Conservation (phyloP, 2,329 filamentous ascomycete species). For the Didymella pomorum region DNA sequence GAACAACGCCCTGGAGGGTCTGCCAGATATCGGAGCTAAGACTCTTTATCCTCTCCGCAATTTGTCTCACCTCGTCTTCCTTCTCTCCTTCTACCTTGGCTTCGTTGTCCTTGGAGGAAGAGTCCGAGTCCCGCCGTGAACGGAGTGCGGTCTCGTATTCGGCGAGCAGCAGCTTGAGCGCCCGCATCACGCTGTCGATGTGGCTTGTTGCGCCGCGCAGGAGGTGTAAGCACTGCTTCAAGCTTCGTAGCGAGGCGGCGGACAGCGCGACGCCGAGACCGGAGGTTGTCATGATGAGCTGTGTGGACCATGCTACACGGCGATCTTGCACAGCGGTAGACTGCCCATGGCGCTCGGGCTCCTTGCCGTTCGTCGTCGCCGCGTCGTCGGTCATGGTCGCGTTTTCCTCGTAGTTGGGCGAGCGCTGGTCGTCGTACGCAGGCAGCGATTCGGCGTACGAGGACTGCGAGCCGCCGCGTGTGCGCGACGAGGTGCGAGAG, state of each 20-base stretch:
- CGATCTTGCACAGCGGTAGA: constrained; percentile 42
- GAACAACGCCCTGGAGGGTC: constrained; percentile 77
- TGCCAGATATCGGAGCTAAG: constrained; percentile 59
- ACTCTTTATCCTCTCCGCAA: constrained; percentile 79
- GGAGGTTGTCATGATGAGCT: constrained; percentile 88
- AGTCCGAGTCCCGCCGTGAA: constrained; percentile 36
- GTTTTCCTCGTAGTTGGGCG: constrained; percentile 76
- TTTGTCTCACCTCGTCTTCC: constrained; percentile 61
- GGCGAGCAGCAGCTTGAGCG: constrained; percentile 77
- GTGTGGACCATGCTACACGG: constrained; percentile 74
- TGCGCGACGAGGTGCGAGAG: constrained; percentile 44
- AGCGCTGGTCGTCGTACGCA: constrained; percentile 81
- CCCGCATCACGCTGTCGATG: constrained; percentile 76
- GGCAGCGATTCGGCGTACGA: constrained; percentile 79
- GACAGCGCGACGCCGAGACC: constrained; percentile 91
- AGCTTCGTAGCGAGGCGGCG: constrained; percentile 81
- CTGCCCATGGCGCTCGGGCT: constrained; percentile 23
- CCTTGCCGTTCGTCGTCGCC: constrained; percentile 33
- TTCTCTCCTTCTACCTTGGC: constrained; percentile 31
- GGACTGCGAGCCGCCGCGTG: constrained; percentile 66
- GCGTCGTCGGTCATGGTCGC: constrained; percentile 39
- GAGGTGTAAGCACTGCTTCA: constrained; percentile 85
- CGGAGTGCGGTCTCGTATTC: constrained; percentile 72
- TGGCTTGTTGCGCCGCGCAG: constrained; percentile 83
- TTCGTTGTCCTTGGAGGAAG: constrained; percentile 22